A percentile compares a stretch with the other conserved stretches of the same genome.
phyloP scores from a whole-genome alignment of 108 stramenopile genomes.

The Chaetoceros muelleri region DNA sequence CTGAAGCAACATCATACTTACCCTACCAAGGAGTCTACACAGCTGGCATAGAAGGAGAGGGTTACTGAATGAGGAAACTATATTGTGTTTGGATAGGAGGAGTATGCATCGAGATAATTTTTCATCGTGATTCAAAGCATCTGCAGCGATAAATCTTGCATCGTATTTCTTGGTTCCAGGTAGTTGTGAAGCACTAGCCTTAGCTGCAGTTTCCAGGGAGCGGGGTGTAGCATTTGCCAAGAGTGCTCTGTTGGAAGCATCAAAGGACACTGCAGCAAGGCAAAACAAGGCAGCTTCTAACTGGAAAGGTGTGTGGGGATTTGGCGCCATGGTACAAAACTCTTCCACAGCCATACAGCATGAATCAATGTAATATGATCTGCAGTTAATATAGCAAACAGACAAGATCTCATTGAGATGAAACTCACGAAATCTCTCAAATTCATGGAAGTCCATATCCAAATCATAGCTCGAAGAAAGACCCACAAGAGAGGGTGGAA shows the following conservation, averaged over 20 bases:
- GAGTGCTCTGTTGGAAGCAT: slow-evolving; percentile 14
- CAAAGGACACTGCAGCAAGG: slow-evolving; percentile 31
- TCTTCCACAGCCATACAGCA: slow-evolving; percentile 68
- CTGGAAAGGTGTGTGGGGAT: slow-evolving; percentile 40
- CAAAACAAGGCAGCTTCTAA: slow-evolving; percentile 71
- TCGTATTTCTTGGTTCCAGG: neutral
- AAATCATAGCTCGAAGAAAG: slow-evolving; percentile 7
- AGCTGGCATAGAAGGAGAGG: slow-evolving; percentile 38
- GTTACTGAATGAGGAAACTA: slow-evolving; percentile 25
- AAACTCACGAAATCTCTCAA: slow-evolving; percentile 41
- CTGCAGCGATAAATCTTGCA: neutral
- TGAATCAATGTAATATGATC: slow-evolving; percentile 40
- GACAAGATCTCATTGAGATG: slow-evolving; percentile 35
- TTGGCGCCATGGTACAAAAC: slow-evolving; percentile 32
- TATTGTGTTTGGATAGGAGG: slow-evolving; percentile 28
- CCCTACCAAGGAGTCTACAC: slow-evolving; percentile 33
- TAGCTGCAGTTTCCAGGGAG: slow-evolving; percentile 1
- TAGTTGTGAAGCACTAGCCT: neutral
- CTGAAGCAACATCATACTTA: slow-evolving; percentile 10
- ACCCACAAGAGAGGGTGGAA: slow-evolving; percentile 33
- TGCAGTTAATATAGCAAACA: slow-evolving; percentile 36
- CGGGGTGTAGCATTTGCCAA: neutral
- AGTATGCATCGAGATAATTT: slow-evolving; percentile 30
- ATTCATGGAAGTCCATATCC: slow-evolving; percentile 40
- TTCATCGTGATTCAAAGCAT: slow-evolving; percentile 5